Conservation (phyloP, 106 monocot species). For the Hemerocallis citrina region DNA sequence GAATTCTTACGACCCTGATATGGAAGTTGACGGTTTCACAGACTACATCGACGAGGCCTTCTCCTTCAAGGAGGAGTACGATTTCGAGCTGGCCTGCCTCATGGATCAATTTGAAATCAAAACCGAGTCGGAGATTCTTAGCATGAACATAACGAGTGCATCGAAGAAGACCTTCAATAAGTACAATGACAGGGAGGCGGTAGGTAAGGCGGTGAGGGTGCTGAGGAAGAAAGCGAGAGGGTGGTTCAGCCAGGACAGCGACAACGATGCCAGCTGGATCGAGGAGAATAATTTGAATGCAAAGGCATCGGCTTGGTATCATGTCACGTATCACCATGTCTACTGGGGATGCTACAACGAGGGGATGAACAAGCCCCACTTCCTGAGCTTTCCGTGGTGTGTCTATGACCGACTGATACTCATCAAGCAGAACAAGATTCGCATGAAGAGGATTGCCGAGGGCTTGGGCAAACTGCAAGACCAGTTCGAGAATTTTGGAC, state of each 20-base stretch:
- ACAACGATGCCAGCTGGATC: no score
- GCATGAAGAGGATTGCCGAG: neutral
- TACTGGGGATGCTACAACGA: slow-evolving; percentile 64
- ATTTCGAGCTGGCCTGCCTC: slow-evolving; percentile 71
- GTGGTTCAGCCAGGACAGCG: slow-evolving; percentile 41
- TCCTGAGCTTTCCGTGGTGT: slow-evolving; percentile 87
- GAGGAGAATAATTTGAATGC: slow-evolving; percentile 27
- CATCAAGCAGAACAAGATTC: slow-evolving; percentile 43
- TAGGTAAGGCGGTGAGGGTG: slow-evolving; percentile 43
- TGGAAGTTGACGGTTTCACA: slow-evolving; percentile 61
- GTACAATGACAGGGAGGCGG: slow-evolving; percentile 57
- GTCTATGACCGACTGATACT: slow-evolving; percentile 55
- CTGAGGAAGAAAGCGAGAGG: slow-evolving; percentile 66
- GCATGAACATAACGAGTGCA: slow-evolving; percentile 41
- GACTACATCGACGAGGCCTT: slow-evolving; percentile 47
- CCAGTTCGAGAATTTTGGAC: neutral
- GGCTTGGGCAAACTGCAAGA: neutral
- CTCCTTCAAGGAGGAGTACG: slow-evolving; percentile 58
- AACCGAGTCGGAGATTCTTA: slow-evolving; percentile 67
- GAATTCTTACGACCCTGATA: slow-evolving; percentile 47
- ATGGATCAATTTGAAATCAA: slow-evolving; percentile 82
- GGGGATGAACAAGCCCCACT: slow-evolving; percentile 49
- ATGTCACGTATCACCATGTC: slow-evolving; percentile 68
- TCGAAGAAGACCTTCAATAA: slow-evolving; percentile 51
- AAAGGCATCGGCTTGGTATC: slow-evolving; percentile 87